phyloP scores from a whole-genome alignment of 495 filamentous ascomycete genomes.

The Penicillium bovifimosum region DNA sequence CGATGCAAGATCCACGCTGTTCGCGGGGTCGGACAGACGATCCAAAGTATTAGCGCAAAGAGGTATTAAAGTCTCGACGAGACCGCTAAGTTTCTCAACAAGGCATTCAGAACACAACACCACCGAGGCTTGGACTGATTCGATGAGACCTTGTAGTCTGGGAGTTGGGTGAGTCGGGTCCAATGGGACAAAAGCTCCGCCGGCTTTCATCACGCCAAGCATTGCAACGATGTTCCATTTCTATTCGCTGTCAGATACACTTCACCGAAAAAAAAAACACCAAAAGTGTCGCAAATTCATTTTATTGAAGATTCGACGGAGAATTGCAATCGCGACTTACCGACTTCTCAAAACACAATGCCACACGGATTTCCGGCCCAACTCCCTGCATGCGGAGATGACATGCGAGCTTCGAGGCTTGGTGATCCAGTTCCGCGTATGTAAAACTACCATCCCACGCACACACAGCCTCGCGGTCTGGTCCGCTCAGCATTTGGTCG shows the following conservation, averaged over 20 bases:
- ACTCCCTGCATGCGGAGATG: conserved; percentile 44
- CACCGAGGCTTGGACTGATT: conserved; percentile 37
- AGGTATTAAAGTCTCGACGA: conserved; percentile 32
- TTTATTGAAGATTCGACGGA: background rate
- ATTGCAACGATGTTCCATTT: conserved; percentile 53
- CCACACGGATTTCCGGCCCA: conserved; percentile 44
- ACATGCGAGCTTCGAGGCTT: conserved; percentile 43
- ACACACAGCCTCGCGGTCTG: conserved; percentile 43
- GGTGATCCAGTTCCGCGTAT: conserved; percentile 46
- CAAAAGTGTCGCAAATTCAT: background rate
- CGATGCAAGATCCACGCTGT: conserved; percentile 21
- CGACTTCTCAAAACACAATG: conserved; percentile 55
- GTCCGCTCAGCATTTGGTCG: conserved; percentile 33
- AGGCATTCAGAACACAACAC: conserved; percentile 49
- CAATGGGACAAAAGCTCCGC: conserved; percentile 54
- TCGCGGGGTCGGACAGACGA: conserved; percentile 16
- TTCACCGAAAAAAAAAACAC: background rate
- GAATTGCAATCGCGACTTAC: conserved; percentile 21
- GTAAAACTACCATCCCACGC: conserved; percentile 59
- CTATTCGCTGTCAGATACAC: conserved; percentile 11
- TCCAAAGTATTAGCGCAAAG: conserved; percentile 31
- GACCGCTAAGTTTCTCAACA: conserved; percentile 20
- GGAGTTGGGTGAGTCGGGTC: conserved; percentile 51
- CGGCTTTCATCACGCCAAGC: conserved; percentile 55
- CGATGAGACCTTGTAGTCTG: conserved; percentile 42